Evolutionary conservation across 2,329 filamentous ascomycete species (phyloP).

Genomic region (Aschersonia sp.): DNA sequence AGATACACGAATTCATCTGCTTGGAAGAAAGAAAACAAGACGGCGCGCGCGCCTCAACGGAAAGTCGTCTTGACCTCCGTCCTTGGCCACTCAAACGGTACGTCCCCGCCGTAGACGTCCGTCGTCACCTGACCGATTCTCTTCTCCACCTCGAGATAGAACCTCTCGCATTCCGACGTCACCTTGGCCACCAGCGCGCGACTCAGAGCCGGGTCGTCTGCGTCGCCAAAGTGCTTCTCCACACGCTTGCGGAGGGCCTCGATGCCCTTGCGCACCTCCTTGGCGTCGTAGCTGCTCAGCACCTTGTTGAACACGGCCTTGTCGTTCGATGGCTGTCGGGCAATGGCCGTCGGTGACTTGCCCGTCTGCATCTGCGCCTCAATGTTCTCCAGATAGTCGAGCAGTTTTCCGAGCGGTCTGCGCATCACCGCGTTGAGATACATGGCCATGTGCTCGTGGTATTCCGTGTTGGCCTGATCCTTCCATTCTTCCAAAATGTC

Average conservation of each 20-base stretch:
- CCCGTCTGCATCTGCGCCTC: conserved; percentile 54
- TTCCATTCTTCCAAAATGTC: conserved; percentile 73
- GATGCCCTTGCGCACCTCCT: conserved; percentile 80
- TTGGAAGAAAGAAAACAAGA: too few relatives aligned
- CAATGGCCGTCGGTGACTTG: conserved; percentile 48
- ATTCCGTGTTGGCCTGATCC: conserved; percentile 60
- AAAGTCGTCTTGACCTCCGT: conserved; percentile 48
- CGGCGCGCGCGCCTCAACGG: conserved; percentile 8
- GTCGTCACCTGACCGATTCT: conserved; percentile 45
- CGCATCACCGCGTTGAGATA: conserved; percentile 84
- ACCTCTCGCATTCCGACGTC: conserved; percentile 44
- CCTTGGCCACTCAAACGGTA: conserved; percentile 51
- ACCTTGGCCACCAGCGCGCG: conserved; percentile 42
- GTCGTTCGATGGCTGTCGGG: conserved; percentile 68
- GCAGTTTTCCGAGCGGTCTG: conserved; percentile 72
- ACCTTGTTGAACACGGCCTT: conserved; percentile 78
- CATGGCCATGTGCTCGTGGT: conserved; percentile 72
- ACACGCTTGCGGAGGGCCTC: conserved; percentile 80
- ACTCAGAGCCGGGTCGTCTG: conserved; percentile 57
- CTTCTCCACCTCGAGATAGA: conserved; percentile 46
- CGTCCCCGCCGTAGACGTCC: conserved; percentile 49
- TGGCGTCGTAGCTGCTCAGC: conserved; percentile 62
- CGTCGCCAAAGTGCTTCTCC: conserved; percentile 93
- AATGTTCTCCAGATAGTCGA: conserved; percentile 84
- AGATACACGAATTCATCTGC: too few relatives aligned